Evolutionary conservation across 2,329 filamentous ascomycete genomes (phyloP), one percentile per base, ranked within the genome.

Genomic region (Rhynchosporium agropyri): DNA sequence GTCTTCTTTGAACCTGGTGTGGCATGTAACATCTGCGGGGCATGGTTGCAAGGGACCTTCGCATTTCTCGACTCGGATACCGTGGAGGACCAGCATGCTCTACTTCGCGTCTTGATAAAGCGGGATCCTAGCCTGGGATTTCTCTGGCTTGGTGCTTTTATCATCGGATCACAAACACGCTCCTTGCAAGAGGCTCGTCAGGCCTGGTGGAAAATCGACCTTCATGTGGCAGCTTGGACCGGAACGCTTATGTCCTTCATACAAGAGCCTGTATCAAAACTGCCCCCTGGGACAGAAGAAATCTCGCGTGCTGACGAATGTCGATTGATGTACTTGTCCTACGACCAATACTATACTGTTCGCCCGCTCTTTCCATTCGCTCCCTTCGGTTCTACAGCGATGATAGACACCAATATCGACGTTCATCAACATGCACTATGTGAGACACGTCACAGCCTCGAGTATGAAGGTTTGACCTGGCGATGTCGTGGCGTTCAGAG

Each of bases 161-260:
- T 70, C 50, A 65, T 60, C 29, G 65, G 67, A 46, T 54, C 58
- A 62, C 56, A 68, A 3, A 65, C 42, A 62, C 54, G 61, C 58
- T n/a, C 62, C 15, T 61, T 70, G 20, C 61, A 63, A 65, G 62
- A 69, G 48, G 67, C 55, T 61, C 64, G 65, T 55, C 40, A 46
- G 29, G 66, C 20, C 20, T 68, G 61, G 62, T 67, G 63, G 63
- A 64, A 63, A 65, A 63, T 69, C 28, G 63, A 69, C 36, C 66
- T 70, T 57, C 13, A 66, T 60, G 61, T 61, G 55, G 67, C 63
- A 60, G 67, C 67, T 46, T 70, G 66, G 68, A 70, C 68, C 10
- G 66, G 68, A 60, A 70, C 68, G 38, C 57, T 66, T 13, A 65
- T 68, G 57, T 70, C 68, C 61, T 69, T 69, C 56, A 67, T 70